Evolutionary conservation across 2,329 filamentous ascomycete species (phyloP).

Genomic region (Ceratocystis diversiconidia): DNA sequence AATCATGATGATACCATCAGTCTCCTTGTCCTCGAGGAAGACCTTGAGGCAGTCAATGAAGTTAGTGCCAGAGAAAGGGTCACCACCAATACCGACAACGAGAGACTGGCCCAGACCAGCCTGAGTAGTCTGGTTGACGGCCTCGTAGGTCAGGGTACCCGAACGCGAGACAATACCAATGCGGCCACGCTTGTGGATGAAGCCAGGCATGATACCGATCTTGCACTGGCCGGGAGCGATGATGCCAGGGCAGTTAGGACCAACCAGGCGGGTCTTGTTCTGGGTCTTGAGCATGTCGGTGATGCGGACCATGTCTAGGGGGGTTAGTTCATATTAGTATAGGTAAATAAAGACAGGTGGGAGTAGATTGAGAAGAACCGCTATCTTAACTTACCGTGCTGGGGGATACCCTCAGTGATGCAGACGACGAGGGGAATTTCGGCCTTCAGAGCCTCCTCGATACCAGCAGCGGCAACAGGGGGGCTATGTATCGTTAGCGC

Average conservation of each 20-base stretch:
- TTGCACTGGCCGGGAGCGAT: conserved; percentile 95
- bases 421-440: conserved; percentile 93
- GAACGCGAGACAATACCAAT: conserved; percentile 98
- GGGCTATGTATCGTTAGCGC: conserved; percentile 40
- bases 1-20: conserved; percentile 99
- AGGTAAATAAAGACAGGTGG: too few species aligned
- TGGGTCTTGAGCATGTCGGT: conserved; percentile 96
- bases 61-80: conserved; percentile 97
- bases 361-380: too few species aligned
- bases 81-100: conserved; percentile 94
- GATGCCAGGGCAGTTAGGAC: conserved; percentile 96
- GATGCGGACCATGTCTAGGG: conserved; percentile 90
- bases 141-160: conserved; percentile 97
- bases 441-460: conserved; percentile 87
- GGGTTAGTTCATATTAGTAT: too few species aligned
- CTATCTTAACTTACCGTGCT: conserved; percentile 56
- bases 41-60: conserved; percentile 99
- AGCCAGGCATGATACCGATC: conserved; percentile 98
- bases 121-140: conserved; percentile 98
- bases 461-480: conserved; percentile 80
- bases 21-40: conserved; percentile 90
- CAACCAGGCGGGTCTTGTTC: conserved; percentile 89
- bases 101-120: conserved; percentile 94
- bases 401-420: conserved; percentile 95
- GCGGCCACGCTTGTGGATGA: conserved; percentile 99